A percentile compares a stretch with the other conserved stretches of the same genome.
Evolutionary conservation across 768 basidiomycete genomes (phyloP).

Genomic region (Rhodotorula toruloides): DNA sequence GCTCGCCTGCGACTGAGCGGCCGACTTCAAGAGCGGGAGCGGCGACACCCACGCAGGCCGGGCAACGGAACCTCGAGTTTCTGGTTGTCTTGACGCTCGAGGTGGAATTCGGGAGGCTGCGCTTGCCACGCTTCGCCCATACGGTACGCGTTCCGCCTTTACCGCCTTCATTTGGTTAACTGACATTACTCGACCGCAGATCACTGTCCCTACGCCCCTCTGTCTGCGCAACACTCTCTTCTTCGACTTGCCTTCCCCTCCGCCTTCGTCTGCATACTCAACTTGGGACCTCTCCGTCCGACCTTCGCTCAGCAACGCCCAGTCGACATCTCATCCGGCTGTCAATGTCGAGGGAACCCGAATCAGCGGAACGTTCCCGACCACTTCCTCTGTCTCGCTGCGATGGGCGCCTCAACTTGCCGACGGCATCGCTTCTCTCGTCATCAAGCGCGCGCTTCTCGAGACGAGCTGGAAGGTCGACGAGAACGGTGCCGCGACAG

Average conservation of each 20-base stretch:
- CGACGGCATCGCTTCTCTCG: background rate
- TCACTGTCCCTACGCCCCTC: slow-evolving; percentile 13
- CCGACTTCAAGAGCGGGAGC: background rate
- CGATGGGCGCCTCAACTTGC: slow-evolving; percentile 12
- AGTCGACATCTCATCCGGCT: background rate
- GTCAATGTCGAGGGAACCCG: background rate
- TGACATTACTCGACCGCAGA: background rate
- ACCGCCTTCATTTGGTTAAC: too few relatives aligned
- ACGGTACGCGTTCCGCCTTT: background rate
- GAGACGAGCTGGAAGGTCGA: slow-evolving; percentile 2
- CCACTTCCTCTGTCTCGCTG: background rate
- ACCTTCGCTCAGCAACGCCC: slow-evolving; percentile 11
- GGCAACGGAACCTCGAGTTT: too few relatives aligned
- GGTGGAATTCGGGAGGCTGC: slow-evolving; percentile 2
- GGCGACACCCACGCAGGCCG: background rate
- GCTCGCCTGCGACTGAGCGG: too few relatives aligned
- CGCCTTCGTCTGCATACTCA: background rate
- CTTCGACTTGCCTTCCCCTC: slow-evolving; percentile 10
- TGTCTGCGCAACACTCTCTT: slow-evolving; percentile 22
- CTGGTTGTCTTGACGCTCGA: slow-evolving; percentile 21
- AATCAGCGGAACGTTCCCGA: slow-evolving; percentile 25
- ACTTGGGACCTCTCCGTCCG: slow-evolving; percentile 30
- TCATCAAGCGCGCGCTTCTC: background rate
- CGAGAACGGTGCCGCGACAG: background rate
- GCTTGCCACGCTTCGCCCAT: slow-evolving; percentile 25